Evolutionary conservation across 192 early-diverging fungal species (phyloP).

Genomic region (Piromyces finnis): DNA sequence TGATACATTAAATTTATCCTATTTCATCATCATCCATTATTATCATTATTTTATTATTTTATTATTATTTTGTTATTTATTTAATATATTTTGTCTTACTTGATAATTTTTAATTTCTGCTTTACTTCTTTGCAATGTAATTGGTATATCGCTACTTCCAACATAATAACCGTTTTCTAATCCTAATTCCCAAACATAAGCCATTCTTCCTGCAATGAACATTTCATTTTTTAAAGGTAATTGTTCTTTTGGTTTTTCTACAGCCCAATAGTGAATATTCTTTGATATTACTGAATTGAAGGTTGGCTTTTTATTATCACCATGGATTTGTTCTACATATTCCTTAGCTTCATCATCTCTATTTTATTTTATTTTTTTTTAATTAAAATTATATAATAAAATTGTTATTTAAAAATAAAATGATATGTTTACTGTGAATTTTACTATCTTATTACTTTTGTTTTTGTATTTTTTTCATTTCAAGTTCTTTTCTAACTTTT

Average conservation of each 20-base stretch:
- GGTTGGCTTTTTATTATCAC: slow-evolving; percentile 12
- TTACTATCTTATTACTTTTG: slow-evolving; percentile 1
- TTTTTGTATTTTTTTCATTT: slow-evolving; percentile 6
- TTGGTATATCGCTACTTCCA: slow-evolving; percentile 34
- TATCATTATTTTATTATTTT: too few relatives aligned
- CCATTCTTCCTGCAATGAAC: slow-evolving; percentile 60
- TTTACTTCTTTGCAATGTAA: slow-evolving; percentile 58
- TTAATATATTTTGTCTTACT: slow-evolving; percentile 4
- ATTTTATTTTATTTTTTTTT: not conserved
- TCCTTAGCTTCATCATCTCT: slow-evolving; percentile 16
- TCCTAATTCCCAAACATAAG: slow-evolving; percentile 45
- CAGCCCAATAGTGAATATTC: slow-evolving; percentile 22
- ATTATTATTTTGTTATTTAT: too few relatives aligned
- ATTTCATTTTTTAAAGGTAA: slow-evolving; percentile 37
- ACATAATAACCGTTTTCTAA: slow-evolving; percentile 15
- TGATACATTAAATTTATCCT: slow-evolving; percentile 7
- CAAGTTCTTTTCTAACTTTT: slow-evolving; percentile 27
- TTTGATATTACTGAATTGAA: slow-evolving; percentile 20
- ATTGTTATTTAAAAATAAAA: too few relatives aligned
- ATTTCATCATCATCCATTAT: not conserved
- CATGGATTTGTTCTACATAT: slow-evolving; percentile 21
- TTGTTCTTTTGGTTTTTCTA: slow-evolving; percentile 12
- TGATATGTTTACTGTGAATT: too few relatives aligned
- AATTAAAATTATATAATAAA: too few relatives aligned
- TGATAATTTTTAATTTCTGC: slow-evolving; percentile 31